These are phyloP conservation scores for Penicillium cataractarum DNA, from an alignment of 495 filamentous ascomycete genomes.

Conservation along the genomic window DNA sequence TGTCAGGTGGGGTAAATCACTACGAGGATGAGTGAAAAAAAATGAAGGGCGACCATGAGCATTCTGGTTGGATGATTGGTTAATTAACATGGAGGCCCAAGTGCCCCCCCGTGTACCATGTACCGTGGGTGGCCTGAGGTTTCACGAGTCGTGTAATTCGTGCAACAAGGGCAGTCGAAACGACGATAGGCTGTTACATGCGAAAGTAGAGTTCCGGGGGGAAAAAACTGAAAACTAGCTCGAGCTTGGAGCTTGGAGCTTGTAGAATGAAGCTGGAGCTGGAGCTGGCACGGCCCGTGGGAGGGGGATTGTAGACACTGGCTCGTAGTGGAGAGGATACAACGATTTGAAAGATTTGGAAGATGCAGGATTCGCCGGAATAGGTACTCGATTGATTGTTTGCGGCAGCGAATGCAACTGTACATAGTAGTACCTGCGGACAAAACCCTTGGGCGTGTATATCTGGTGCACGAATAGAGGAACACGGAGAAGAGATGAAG, in stretches of 20 bases:
- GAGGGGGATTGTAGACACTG: conserved; percentile 6
- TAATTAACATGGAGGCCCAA: neutral
- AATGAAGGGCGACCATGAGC: neutral
- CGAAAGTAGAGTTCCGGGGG: neutral
- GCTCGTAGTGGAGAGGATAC: conserved; percentile 1
- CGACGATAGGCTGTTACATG: neutral
- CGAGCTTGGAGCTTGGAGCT: neutral
- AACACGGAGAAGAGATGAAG: neutral
- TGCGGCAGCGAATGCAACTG: conserved; percentile 17
- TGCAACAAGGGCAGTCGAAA: neutral
- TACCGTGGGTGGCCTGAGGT: conserved; percentile 2
- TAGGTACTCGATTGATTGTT: conserved; percentile 7
- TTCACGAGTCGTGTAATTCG: neutral
- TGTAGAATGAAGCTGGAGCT: conserved; percentile 5
- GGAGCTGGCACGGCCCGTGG: conserved; percentile 23
- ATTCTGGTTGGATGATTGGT: neutral
- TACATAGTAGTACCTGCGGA: conserved; percentile 2
- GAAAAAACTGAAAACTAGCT: neutral
- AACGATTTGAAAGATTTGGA: neutral
- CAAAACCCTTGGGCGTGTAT: neutral
- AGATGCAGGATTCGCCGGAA: conserved; percentile 4
- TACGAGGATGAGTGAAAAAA: neutral
- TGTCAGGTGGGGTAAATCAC: neutral
- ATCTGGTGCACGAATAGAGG: neutral
- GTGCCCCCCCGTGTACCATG: neutral